Base-by-base conservation (phyloP, 2,329 filamentous ascomycete genomes). In the Leptographium radiaticola region DNA sequence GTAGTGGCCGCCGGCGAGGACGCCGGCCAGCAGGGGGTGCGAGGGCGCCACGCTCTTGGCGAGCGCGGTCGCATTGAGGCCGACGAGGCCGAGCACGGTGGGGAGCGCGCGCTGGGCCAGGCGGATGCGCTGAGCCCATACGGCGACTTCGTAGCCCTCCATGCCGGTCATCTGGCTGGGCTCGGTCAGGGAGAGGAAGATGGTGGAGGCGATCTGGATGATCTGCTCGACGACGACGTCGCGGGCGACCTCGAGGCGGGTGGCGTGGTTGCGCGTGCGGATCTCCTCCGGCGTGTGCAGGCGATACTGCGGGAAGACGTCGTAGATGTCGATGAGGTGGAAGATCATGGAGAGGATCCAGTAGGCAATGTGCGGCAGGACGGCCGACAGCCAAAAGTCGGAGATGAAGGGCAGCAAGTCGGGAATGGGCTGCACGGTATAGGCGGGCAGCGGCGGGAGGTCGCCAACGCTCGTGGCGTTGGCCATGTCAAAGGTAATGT, bases 211-310 rank as follows among this genome's bases (percentile, higher is more conserved):
- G 30, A 88, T 86, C 72, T 98, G 93, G 49, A 98, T 87, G 57
- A 91, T 67, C 66, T 98, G 93, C 70, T 98, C 91, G 55, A 97
- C 66, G 53, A 97, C 71, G 61, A 97, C 91, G 73, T 97, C 91
- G 67, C 87, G 84, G 58, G 91, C 81, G 4, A 95, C 89, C 63
- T 96, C 85, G 71, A 80, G 87, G 58, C 89, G 81, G 48, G 86
- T 80, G 52, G 89, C 91, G 64, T 88, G 88, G 69, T 96, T 96
- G 62, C 90, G 81, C 68, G 88, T 87, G 39, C 83, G 67, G 58
- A 97, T 86, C 69, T 97, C 91, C 52, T 89, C 89, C 15, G 93
- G 93, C 0, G 93, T 97, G 71, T 98, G 93, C 44, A 98, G 76
- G 58, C 93, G 86, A 71, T 97, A 96, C 63, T 94, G 81, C 18